Conservation (phyloP, 116 monocot species). For the Posidonia oceanica region DNA sequence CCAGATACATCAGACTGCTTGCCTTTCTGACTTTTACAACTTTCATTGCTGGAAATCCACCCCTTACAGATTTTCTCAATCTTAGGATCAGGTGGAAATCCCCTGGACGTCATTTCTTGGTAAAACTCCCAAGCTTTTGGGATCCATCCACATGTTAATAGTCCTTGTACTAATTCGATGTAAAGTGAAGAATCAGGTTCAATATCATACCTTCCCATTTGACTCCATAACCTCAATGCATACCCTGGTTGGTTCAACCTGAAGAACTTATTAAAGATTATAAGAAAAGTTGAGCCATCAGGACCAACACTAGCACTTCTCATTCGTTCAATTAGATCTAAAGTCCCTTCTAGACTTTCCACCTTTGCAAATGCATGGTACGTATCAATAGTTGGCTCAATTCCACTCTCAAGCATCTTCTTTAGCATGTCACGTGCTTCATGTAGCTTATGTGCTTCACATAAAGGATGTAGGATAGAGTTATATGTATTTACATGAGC, state of each 20-base stretch:
- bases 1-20: background rate
- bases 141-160: conserved; percentile 51
- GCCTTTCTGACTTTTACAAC: background rate
- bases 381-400: conserved; percentile 42
- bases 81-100: conserved; percentile 52
- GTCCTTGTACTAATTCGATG: conserved; percentile 39
- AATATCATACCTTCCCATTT: conserved; percentile 46
- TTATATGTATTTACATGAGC: conserved; percentile 56
- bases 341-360: conserved; percentile 35
- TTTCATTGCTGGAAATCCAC: background rate
- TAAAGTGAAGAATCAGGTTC: conserved; percentile 40
- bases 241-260: conserved; percentile 33
- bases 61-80: conserved; percentile 40
- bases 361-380: conserved; percentile 55
- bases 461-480: conserved; percentile 61
- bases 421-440: conserved; percentile 51
- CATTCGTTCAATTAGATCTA: conserved; percentile 54
- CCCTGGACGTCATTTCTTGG: conserved; percentile 62
- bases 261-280: conserved; percentile 52
- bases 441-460: conserved; percentile 54
- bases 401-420: conserved; percentile 45
- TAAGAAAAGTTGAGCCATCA: conserved; percentile 35
- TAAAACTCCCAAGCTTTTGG: conserved; percentile 64
- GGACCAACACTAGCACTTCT: conserved; percentile 38
- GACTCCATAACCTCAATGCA: conserved; percentile 59